Evolutionary conservation across 805 yeast genomes (phyloP).

Genomic region (Wickerhamiella dianesei): DNA sequence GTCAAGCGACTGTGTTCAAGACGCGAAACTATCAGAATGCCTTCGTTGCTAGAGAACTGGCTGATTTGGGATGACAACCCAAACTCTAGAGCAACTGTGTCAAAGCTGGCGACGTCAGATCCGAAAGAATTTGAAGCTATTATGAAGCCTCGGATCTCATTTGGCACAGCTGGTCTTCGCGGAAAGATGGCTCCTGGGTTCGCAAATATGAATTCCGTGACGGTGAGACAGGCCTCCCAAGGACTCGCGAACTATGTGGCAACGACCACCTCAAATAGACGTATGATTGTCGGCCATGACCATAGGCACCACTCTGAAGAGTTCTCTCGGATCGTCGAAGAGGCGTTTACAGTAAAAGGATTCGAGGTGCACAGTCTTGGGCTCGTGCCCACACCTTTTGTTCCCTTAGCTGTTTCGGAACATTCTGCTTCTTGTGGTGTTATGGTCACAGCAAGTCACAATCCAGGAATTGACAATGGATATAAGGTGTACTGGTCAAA

Average conservation of each 20-base stretch:
- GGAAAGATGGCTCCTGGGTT: constrained; percentile 86
- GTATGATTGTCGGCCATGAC: constrained; percentile 78
- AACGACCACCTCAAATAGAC: constrained; percentile 24
- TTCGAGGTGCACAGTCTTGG: constrained; percentile 44
- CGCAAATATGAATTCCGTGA: constrained; percentile 74
- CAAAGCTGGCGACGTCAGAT: constrained; percentile 1
- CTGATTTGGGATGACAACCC: constrained; percentile 10
- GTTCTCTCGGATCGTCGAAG: constrained; percentile 69
- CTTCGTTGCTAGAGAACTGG: constrained; percentile 6
- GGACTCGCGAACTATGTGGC: constrained; percentile 28
- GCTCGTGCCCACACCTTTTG: constrained; percentile 72
- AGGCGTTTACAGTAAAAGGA: constrained; percentile 56
- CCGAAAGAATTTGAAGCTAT: constrained; percentile 9
- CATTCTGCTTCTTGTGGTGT: constrained; percentile 63
- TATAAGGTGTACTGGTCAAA: constrained; percentile 87
- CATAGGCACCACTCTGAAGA: constrained; percentile 70
- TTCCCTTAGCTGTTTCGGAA: constrained; percentile 69
- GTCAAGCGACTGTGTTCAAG: too few relatives aligned
- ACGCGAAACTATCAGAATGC: background rate
- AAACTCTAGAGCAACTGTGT: constrained; percentile 5
- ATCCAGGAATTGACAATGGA: constrained; percentile 56
- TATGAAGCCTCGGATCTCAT: constrained; percentile 39
- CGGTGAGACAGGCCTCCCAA: constrained; percentile 71
- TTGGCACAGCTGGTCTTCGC: constrained; percentile 91
- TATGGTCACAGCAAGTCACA: constrained; percentile 49